Evolutionary conservation across 2,329 filamentous ascomycete genomes (phyloP).

Genomic region (Orbilia oligospora): DNA sequence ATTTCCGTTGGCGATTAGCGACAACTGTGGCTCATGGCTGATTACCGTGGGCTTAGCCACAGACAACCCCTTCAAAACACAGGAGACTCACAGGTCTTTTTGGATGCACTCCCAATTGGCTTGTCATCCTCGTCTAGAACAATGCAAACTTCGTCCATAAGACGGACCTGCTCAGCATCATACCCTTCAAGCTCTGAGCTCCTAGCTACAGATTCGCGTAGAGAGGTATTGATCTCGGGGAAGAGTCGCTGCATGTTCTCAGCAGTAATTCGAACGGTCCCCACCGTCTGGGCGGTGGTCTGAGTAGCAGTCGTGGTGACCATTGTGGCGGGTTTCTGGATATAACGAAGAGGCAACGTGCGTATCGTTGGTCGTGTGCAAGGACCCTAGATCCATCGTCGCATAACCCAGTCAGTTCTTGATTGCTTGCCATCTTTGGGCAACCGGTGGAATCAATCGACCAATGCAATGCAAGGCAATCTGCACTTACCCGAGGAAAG

Average conservation of each 20-base stretch:
- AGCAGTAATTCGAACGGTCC: conserved; percentile 75
- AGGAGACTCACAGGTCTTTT: conserved; percentile 83
- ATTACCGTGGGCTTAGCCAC: conserved; percentile 5
- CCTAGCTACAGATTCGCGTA: conserved; percentile 76
- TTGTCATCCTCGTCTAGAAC: conserved; percentile 92
- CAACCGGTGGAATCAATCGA: neutral
- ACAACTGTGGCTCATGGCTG: conserved; percentile 24
- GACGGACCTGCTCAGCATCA: conserved; percentile 95
- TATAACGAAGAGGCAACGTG: conserved; percentile 27
- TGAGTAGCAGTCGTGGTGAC: conserved; percentile 66
- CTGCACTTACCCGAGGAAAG: conserved; percentile 53
- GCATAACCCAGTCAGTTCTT: conserved; percentile 20
- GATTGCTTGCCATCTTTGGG: neutral
- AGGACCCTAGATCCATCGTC: conserved; percentile 30
- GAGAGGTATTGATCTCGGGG: conserved; percentile 78
- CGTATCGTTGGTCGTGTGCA: conserved; percentile 40
- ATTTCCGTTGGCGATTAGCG: conserved; percentile 59
- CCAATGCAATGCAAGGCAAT: conserved; percentile 24
- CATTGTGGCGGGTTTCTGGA: conserved; percentile 46
- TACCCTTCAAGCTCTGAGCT: conserved; percentile 85
- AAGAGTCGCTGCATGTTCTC: conserved; percentile 90
- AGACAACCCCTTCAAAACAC: conserved; percentile 17
- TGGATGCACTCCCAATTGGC: conserved; percentile 95
- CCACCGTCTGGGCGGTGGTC: conserved; percentile 70
- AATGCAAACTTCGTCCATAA: conserved; percentile 99